Conservation (phyloP, 305 asterid genomes). For the Rubia tinctorum region DNA sequence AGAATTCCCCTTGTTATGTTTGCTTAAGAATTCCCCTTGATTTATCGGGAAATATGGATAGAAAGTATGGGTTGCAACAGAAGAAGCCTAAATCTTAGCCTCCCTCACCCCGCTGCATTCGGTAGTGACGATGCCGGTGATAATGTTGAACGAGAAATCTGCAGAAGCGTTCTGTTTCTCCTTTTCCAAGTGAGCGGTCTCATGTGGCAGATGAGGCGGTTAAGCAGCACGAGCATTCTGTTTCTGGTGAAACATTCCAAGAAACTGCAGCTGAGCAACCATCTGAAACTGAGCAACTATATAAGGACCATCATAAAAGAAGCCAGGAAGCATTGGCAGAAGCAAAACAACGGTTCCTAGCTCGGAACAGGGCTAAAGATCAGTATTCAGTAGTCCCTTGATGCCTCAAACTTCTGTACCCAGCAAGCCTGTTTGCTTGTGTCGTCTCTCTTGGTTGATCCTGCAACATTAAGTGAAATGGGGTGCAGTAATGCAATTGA, state of each 20-base stretch:
- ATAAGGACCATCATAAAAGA: slow-evolving; percentile 45
- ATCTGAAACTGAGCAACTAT: slow-evolving; percentile 36
- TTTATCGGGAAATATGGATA: slow-evolving; percentile 8
- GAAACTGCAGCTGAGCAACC: slow-evolving; percentile 21
- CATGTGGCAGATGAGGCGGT: slow-evolving; percentile 26
- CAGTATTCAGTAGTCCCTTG: slow-evolving; percentile 7
- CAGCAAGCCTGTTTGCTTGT: neutral
- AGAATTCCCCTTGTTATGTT: too few species aligned
- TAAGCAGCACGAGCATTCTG: slow-evolving; percentile 28
- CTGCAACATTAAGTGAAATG: neutral
- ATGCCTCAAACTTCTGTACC: neutral
- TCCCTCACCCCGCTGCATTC: slow-evolving; percentile 45
- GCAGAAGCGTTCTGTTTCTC: slow-evolving; percentile 15
- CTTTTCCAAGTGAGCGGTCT: slow-evolving; percentile 13
- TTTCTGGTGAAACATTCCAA: slow-evolving; percentile 6
- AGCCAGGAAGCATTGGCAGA: slow-evolving; percentile 60
- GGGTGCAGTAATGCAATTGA: too few species aligned
- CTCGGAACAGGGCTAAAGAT: slow-evolving; percentile 64
- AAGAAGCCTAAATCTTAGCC: slow-evolving; percentile 65
- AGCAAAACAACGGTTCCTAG: slow-evolving; percentile 73
- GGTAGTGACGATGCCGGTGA: slow-evolving; percentile 46
- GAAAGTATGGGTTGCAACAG: slow-evolving; percentile 58
- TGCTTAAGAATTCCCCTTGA: neutral
- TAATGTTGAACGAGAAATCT: slow-evolving; percentile 79
- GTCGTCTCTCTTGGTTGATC: neutral